phyloP scores from a whole-genome alignment of 1,139 yeast genomes.

The Cylindricascospora bacillispora region DNA sequence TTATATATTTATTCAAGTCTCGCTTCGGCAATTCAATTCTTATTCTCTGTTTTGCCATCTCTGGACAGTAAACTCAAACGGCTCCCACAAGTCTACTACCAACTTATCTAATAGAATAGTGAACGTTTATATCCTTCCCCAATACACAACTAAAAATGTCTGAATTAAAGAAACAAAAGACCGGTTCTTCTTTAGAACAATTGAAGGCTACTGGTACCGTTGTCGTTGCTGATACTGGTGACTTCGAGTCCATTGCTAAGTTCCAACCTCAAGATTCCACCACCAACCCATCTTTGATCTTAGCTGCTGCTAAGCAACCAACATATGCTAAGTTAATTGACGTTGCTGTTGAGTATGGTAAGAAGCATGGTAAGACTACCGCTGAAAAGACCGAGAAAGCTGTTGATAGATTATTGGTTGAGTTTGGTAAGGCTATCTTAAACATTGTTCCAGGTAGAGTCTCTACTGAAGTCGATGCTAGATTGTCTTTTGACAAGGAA shows the following conservation, averaged over 20 bases:
- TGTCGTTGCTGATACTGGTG: conserved; percentile 98
- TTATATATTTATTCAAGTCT: too few species aligned
- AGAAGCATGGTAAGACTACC: conserved; percentile 40
- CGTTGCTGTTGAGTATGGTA: conserved; percentile 79
- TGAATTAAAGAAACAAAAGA: conserved; percentile 31
- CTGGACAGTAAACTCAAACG: too few species aligned
- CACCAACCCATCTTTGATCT: conserved; percentile 94
- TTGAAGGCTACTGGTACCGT: conserved; percentile 90
- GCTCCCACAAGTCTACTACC: too few species aligned
- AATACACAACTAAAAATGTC: conserved; percentile 13
- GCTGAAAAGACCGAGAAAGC: conserved; percentile 65
- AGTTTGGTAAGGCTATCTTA: conserved; percentile 89
- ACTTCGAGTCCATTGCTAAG: conserved; percentile 93
- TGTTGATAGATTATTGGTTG: conserved; percentile 84
- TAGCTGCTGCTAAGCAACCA: conserved; percentile 88
- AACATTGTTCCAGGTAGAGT: conserved; percentile 98
- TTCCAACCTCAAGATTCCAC: conserved; percentile 99
- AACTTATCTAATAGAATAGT: too few species aligned
- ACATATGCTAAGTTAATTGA: conserved; percentile 86
- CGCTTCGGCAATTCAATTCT: too few species aligned
- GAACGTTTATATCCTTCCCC: too few species aligned
- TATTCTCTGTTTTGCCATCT: too few species aligned
- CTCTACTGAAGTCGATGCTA: conserved; percentile 97
- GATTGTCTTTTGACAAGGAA: conserved; percentile 88
- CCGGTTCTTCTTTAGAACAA: conserved; percentile 68